A percentile compares a stretch with the other conserved stretches of the same genome.
phyloP scores from a whole-genome alignment of 352 stramenopile genomes.

The Pythium sp. region DNA sequence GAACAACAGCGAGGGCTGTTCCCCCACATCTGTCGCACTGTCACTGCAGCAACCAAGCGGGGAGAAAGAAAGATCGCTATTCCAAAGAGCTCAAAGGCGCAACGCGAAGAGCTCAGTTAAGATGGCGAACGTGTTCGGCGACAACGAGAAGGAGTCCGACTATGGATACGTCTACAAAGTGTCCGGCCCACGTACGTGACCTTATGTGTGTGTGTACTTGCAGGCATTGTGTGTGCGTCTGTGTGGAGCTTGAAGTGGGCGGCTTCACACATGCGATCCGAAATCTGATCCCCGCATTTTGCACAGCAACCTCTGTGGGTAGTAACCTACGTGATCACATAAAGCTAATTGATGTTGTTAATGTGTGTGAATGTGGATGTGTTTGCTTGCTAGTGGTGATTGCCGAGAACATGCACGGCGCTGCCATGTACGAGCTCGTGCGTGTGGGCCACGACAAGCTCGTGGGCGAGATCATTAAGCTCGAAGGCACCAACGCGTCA shows the following conservation, averaged over 20 bases:
- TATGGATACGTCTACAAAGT: conserved; percentile 99
- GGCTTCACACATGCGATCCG: not conserved
- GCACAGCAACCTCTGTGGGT: not conserved
- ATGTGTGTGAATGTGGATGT: not conserved
- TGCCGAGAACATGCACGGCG: conserved; percentile 98
- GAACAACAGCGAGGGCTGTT: not conserved
- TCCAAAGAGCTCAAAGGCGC: conserved; percentile 5
- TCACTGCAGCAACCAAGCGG: conserved; percentile 9
- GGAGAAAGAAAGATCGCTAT: conserved; percentile 45
- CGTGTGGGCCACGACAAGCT: conserved; percentile 99
- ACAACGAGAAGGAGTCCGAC: conserved; percentile 90
- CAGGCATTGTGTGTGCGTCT: not conserved
- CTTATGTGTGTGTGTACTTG: not conserved
- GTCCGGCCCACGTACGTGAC: conserved; percentile 92
- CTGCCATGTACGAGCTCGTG: conserved; percentile 97
- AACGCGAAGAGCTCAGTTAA: conserved; percentile 12
- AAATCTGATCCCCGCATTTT: not conserved
- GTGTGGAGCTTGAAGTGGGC: not conserved
- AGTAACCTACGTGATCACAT: not conserved
- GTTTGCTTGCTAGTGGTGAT: conserved; percentile 89
- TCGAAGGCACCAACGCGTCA: conserved; percentile 98
- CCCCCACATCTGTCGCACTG: not conserved
- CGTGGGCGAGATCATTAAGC: conserved; percentile 99
- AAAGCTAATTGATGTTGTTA: not conserved
- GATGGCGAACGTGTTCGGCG: conserved; percentile 86